phyloP scores from a whole-genome alignment of 305 asterid genomes.

The Andrographis paniculata region DNA sequence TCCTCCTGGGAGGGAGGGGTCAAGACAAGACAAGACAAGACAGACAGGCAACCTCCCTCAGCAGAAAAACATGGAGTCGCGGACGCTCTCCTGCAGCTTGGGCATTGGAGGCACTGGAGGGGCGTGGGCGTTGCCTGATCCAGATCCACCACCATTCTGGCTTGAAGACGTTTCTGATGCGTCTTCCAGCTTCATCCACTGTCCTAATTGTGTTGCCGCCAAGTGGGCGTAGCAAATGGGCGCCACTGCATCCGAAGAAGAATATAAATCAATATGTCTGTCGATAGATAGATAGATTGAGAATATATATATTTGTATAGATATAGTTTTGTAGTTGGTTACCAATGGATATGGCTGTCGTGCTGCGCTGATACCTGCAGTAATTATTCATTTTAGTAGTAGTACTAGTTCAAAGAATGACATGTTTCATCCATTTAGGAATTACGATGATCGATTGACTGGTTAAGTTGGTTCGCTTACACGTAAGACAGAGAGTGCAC shows the following conservation, averaged over 20 bases:
- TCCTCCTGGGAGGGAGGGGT: no score
- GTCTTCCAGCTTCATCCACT: constrained; percentile 91
- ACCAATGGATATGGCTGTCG: constrained; percentile 95
- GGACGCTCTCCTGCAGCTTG: constrained; percentile 50
- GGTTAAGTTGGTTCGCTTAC: constrained; percentile 33
- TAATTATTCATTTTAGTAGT: no score
- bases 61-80: constrained; percentile 82
- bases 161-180: constrained; percentile 70
- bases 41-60: constrained; percentile 22
- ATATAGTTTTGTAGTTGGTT: constrained; percentile 6
- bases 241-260: constrained; percentile 81
- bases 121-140: constrained; percentile 46
- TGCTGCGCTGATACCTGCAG: constrained; percentile 93
- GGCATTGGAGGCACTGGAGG: constrained; percentile 78
- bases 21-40: no score
- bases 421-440: no score
- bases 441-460: background rate
- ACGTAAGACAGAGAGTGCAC: constrained; percentile 81
- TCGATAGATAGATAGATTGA: no score
- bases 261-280: no score
- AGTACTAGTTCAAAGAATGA: no score
- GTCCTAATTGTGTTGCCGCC: constrained; percentile 91
- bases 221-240: constrained; percentile 89
- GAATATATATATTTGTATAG: no score
- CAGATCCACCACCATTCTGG: constrained; percentile 42